These are phyloP conservation scores for Termitomyces sp. DNA, from an alignment of 1,284 basidiomycete genomes.

Conservation along the genomic window DNA sequence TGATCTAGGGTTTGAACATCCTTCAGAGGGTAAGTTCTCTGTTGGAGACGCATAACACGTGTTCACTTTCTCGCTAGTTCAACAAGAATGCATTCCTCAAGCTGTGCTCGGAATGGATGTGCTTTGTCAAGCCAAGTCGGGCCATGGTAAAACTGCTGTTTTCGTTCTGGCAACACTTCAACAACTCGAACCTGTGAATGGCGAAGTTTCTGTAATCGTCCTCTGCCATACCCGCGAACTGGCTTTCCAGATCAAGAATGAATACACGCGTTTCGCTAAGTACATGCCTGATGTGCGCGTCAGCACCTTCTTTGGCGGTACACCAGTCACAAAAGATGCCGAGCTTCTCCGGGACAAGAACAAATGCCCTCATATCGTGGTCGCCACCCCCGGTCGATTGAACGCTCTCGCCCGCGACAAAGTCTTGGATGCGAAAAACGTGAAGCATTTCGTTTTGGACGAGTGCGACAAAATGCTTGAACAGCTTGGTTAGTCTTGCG, in stretches of 20 bases:
- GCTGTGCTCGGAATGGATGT: constrained; percentile 99
- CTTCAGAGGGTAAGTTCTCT: constrained; percentile 82
- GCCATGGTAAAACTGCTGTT: constrained; percentile 99
- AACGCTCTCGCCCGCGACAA: constrained; percentile 93
- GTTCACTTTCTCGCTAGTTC: constrained; percentile 55
- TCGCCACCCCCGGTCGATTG: constrained; percentile 94
- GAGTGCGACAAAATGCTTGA: constrained; percentile 99
- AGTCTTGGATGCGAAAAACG: constrained; percentile 85
- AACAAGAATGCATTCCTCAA: constrained; percentile 99
- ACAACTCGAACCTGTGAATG: constrained; percentile 97
- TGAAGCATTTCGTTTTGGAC: constrained; percentile 99
- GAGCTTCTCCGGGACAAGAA: constrained; percentile 94
- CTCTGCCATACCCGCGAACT: constrained; percentile 99
- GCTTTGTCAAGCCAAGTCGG: constrained; percentile 99
- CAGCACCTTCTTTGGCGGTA: constrained; percentile 97
- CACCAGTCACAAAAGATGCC: constrained; percentile 89
- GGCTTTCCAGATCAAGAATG: constrained; percentile 99
- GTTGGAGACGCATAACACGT: neutral
- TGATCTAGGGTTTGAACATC: constrained; percentile 99
- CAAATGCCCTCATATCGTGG: constrained; percentile 98
- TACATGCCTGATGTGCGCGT: constrained; percentile 99
- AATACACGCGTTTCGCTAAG: constrained; percentile 98
- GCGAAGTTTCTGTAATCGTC: constrained; percentile 96
- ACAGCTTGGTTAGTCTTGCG: constrained; percentile 97
- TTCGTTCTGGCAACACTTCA: constrained; percentile 98